Percentiles rank a stretch among this genome's conserved stretches.
Conservation (phyloP, 345 rosid species). For the Gossypium ekmanianum region DNA sequence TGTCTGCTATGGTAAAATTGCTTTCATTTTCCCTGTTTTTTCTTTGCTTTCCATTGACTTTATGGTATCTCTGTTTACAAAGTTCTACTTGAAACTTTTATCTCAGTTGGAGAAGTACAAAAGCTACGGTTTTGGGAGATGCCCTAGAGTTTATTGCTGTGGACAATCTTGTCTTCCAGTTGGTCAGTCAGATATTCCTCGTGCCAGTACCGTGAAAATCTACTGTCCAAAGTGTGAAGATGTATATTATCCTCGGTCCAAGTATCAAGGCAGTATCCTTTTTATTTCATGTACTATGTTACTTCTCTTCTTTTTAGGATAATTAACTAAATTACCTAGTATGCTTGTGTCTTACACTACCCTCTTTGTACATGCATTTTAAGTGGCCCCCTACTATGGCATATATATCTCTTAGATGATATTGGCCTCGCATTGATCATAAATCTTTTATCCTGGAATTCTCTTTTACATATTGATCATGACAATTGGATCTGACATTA, state of each 20-base stretch:
- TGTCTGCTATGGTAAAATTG: slow-evolving; percentile 77
- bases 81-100: slow-evolving; percentile 14
- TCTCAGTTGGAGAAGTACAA: slow-evolving; percentile 70
- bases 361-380: background rate
- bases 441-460: background rate
- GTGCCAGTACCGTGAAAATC: slow-evolving; percentile 91
- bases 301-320: background rate
- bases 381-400: background rate
- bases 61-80: slow-evolving; percentile 2
- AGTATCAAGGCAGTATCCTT: slow-evolving; percentile 99
- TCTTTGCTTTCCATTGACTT: background rate
- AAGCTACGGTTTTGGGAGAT: slow-evolving; percentile 90
- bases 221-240: slow-evolving; percentile 98
- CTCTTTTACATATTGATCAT: background rate
- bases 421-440: background rate
- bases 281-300: background rate
- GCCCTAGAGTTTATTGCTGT: slow-evolving; percentile 98
- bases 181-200: slow-evolving; percentile 97
- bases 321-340: background rate
- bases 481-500: background rate
- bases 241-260: slow-evolving; percentile 91
- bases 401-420: background rate
- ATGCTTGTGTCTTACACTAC: background rate
- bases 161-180: slow-evolving; percentile 99
- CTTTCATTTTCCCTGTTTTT: background rate